Evolutionary conservation across 495 filamentous ascomycete species (phyloP).

Genomic region (Hypoxylon lienhwacheense): DNA sequence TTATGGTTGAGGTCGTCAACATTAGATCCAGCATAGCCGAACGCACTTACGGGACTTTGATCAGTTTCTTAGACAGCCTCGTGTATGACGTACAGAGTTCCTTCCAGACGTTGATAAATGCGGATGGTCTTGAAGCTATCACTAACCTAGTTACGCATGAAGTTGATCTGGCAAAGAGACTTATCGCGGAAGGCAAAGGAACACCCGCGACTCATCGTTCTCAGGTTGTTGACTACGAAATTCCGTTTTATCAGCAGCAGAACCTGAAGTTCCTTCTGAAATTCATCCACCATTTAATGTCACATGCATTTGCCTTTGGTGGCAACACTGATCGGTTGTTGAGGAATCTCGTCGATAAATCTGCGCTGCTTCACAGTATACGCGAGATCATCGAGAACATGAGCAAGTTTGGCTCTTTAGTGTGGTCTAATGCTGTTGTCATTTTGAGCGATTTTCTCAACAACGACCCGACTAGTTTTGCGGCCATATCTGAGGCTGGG

Average conservation of each 20-base stretch:
- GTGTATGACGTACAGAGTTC: constrained; percentile 80
- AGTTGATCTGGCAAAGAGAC: constrained; percentile 68
- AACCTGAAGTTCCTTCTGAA: constrained; percentile 91
- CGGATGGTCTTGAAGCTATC: constrained; percentile 82
- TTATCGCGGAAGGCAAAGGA: constrained; percentile 66
- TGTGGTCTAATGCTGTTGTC: constrained; percentile 90
- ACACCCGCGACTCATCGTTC: constrained; percentile 79
- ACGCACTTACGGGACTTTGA: constrained; percentile 74
- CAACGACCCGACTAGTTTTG: constrained; percentile 97
- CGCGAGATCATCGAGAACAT: constrained; percentile 80
- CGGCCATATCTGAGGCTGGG: constrained; percentile 91
- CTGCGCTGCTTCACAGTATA: constrained; percentile 74
- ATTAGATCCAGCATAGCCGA: constrained; percentile 81
- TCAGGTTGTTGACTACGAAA: constrained; percentile 82
- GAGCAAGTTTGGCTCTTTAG: constrained; percentile 77
- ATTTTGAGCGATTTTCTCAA: constrained; percentile 96
- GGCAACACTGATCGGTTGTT: constrained; percentile 86
- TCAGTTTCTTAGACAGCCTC: constrained; percentile 83
- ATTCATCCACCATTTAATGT: constrained; percentile 94
- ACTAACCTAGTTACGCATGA: constrained; percentile 81
- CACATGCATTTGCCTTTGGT: constrained; percentile 63
- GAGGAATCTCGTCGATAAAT: constrained; percentile 92
- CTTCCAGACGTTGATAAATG: constrained; percentile 73
- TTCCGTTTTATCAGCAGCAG: constrained; percentile 89
- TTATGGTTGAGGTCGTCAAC: constrained; percentile 86